phyloP scores from a whole-genome alignment of 2,329 filamentous ascomycete species.

The Diaporthe helianthi region DNA sequence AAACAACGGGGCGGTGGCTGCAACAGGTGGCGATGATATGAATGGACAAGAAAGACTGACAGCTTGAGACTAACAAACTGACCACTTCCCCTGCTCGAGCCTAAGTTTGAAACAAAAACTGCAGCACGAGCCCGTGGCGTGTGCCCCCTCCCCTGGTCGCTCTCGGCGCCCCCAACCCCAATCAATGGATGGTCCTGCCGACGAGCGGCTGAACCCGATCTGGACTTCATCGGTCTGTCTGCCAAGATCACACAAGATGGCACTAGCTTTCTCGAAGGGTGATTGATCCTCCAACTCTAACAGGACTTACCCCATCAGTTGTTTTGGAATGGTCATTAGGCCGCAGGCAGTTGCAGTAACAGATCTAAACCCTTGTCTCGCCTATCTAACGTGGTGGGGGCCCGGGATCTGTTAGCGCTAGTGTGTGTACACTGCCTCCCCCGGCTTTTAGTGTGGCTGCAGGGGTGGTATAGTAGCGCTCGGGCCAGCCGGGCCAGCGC shows the following conservation, averaged over 20 bases:
- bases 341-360: not conserved
- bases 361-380: slow-evolving; percentile 2
- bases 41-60: not conserved
- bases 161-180: not conserved
- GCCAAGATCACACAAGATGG: not conserved
- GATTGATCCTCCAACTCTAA: not conserved
- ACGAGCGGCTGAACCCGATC: not conserved
- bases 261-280: slow-evolving; percentile 14
- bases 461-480: no score
- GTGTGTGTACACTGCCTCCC: not conserved
- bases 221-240: not conserved
- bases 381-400: slow-evolving; percentile 19
- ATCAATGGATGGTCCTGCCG: not conserved
- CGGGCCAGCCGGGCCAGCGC: not conserved
- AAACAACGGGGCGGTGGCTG: slow-evolving; percentile 10
- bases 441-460: not conserved
- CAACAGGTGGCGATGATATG: slow-evolving; percentile 16
- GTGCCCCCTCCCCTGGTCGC: not conserved
- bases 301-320: not conserved
- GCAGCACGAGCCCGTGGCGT: slow-evolving; percentile 22
- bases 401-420: slow-evolving; percentile 8
- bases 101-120: slow-evolving; percentile 21
- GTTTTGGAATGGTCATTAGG: slow-evolving; percentile 6
- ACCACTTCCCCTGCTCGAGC: slow-evolving; percentile 14
- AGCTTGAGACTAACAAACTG: no score